Evolutionary conservation across 2,329 filamentous ascomycete genomes (phyloP).

Genomic region (Cladophialophora psammophila): DNA sequence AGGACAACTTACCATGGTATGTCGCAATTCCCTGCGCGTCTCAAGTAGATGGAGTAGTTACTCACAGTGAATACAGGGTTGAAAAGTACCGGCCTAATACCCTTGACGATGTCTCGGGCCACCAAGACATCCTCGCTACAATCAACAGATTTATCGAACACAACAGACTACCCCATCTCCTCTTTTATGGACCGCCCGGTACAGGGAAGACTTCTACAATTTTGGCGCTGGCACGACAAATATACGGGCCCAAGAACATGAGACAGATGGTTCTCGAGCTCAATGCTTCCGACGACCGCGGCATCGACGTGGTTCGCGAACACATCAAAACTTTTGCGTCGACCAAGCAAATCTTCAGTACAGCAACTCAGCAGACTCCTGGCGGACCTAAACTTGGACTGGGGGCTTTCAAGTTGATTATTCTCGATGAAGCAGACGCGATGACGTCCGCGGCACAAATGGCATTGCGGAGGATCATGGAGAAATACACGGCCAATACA

Average conservation of each 20-base stretch:
- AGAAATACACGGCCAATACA: constrained; percentile 98
- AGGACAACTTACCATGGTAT: constrained; percentile 92
- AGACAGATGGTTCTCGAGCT: constrained; percentile 98
- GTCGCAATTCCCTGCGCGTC: constrained; percentile 22
- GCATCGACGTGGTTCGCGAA: constrained; percentile 96
- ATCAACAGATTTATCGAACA: constrained; percentile 98
- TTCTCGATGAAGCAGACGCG: constrained; percentile 97
- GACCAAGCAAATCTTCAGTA: constrained; percentile 96
- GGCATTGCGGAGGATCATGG: constrained; percentile 96
- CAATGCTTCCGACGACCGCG: constrained; percentile 95
- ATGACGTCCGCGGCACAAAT: constrained; percentile 99
- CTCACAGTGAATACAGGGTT: constrained; percentile 66
- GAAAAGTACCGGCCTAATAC: constrained; percentile 95
- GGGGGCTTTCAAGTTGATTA: constrained; percentile 90
- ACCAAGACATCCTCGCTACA: constrained; percentile 95
- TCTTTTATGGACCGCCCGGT: constrained; percentile 94
- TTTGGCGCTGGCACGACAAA: constrained; percentile 86
- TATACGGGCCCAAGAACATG: constrained; percentile 92
- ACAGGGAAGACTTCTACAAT: constrained; percentile 98
- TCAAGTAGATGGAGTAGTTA: constrained; percentile 24
- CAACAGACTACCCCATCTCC: constrained; percentile 91
- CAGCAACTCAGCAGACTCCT: constrained; percentile 54
- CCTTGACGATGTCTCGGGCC: constrained; percentile 90
- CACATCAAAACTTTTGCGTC: constrained; percentile 96
- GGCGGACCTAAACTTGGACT: constrained; percentile 59